Evolutionary conservation across 805 yeast genomes (phyloP).

Genomic region (Tetrapisispora iriomotensis): DNA sequence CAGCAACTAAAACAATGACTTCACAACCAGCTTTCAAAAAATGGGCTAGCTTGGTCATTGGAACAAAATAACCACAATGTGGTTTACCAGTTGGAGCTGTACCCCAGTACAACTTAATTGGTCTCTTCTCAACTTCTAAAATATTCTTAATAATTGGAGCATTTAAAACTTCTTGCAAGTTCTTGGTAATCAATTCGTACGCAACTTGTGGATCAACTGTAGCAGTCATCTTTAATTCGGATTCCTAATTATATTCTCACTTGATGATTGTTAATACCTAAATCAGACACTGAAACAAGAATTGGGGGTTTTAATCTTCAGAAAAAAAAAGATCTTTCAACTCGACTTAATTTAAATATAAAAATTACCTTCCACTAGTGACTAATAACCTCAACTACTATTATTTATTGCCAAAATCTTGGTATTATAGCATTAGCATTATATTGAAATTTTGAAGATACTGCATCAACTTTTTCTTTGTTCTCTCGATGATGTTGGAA

Average conservation of each 20-base stretch:
- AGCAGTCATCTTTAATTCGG: conserved; percentile 4
- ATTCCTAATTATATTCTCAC: neutral
- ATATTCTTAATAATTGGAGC: conserved; percentile 78
- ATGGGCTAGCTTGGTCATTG: conserved; percentile 94
- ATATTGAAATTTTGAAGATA: too few species aligned
- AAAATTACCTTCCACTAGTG: too few species aligned
- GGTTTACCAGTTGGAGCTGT: conserved; percentile 99
- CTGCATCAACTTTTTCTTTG: too few species aligned
- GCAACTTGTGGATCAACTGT: conserved; percentile 47
- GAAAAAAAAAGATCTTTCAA: too few species aligned
- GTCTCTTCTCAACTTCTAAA: conserved; percentile 70
- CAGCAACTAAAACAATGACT: conserved; percentile 85
- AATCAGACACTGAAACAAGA: too few species aligned
- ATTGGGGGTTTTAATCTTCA: too few species aligned
- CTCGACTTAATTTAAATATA: too few species aligned
- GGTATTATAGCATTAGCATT: too few species aligned
- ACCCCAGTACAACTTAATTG: conserved; percentile 92
- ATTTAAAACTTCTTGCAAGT: conserved; percentile 86
- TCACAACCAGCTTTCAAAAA: conserved; percentile 94
- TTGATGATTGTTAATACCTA: too few species aligned
- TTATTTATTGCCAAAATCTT: too few species aligned
- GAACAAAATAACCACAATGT: conserved; percentile 97
- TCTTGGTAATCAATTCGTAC: conserved; percentile 67
- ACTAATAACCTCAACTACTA: too few species aligned
- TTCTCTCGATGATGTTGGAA: too few species aligned